Base-by-base conservation (phyloP, 768 basidiomycete genomes). In the Boletus barrowsii region DNA sequence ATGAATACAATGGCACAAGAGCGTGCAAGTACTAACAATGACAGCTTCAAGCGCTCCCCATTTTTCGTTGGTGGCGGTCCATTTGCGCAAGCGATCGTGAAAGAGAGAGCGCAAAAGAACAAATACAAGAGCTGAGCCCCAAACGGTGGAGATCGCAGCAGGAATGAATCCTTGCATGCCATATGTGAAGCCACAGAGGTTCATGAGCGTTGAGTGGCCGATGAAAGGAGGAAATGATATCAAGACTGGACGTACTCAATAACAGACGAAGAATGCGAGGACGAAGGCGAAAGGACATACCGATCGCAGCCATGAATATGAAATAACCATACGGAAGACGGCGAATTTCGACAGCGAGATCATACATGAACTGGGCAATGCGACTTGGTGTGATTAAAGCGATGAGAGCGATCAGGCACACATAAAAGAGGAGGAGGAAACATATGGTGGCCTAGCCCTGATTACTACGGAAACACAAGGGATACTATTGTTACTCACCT, bases 181-280 rank as follows among this genome's bases (percentile, higher is more conserved):
- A 62, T 89, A 93, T 2, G 89, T 86, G 69, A 92, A 93, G 2
- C 92, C 92, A 61, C 84, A 86, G 9, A 94, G 66, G 13, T 86
- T 83, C 29, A 83, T 62, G 40, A 72, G 53, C 4, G 57, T 62
- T 10, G 68, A 46, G 51, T 70, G 62, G 32, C 70, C 68, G 45
- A 69, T 64, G 54, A 69, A 70, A 24, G 68, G 68, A 37, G 70
- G 68, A 40, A 71, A 71, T 55, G 68, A 70, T 52, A 53, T 57
- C 55, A 61, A 43, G 41, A 70, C 70, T 70, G 24, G 18, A 47
- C 36, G 29, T 10, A 41, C 47, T 67, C 13, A 60, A 46, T 13
- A 50, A 48, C 39, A 32, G 54, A 15, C 81, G 87, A 18, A 82
- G 85, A 59, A 84, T 80, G 14, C 79, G 83, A 30, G 77, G 72